Base-by-base conservation (phyloP, 2,329 filamentous ascomycete genomes). In the Daldinia sp. region DNA sequence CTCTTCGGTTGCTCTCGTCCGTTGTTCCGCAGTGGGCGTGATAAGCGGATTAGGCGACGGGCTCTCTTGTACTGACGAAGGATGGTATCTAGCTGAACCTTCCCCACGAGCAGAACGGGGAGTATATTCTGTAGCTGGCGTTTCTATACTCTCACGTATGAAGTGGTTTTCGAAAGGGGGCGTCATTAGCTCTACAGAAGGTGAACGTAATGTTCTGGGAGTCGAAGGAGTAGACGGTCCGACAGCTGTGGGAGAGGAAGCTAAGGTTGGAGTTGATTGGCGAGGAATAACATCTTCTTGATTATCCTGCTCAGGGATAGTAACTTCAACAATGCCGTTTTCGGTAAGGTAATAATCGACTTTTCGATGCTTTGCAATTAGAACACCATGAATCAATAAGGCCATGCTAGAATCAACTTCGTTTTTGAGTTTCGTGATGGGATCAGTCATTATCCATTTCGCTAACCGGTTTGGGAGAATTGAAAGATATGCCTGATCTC, bases 361-460 rank as follows among this genome's bases (percentile, higher is more conserved):
- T 13, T 30, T 15, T 35, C 23, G n/a, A 9, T 20, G 2, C 41
- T 60, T 68, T 4, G 30, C 46, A 1, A 0, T 2, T 9, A 68
- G 30, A 39, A 68, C 13, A 13, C 15, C 28, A 0, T 62, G 57
- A 33, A 65, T 46, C 3, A 65, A 30, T 1, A 6, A 10, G 13
- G 13, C 12, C 23, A 20, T 60, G 42, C 13, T 46, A 2, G 20
- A 2, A 20, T 63, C 44, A 15, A 60, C 9, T 4, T 63, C 26
- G 6, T 30, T 28, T 20, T 53, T 37, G 26, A 30, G n/a, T 18
- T 9, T 6, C 23, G 61, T 46, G 13, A n/a, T 30, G 33, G 58
- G 58, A 37, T 63, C 58, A 2, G 61, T 67, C 68, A 68, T 68
- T 6, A 68, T 65, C 68, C 68, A 70, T 18, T 50, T 61, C 6